phyloP scores from a whole-genome alignment of 116 monocot genomes.

The Papilionanthe hybrid region DNA sequence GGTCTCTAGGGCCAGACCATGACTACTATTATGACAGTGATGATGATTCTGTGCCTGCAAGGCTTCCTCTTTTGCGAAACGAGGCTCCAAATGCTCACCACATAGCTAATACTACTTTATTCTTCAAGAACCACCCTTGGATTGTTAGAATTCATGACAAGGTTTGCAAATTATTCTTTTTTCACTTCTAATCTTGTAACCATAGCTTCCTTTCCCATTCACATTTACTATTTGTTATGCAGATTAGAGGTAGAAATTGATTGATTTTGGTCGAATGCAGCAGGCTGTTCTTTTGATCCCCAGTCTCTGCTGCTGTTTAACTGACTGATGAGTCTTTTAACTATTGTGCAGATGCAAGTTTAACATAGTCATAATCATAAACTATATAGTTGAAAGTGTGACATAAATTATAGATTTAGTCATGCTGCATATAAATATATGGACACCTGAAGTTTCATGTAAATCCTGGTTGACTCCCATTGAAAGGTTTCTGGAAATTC shows the following conservation, averaged over 20 bases:
- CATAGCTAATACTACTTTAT: constrained; percentile 7
- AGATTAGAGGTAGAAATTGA: constrained; percentile 3
- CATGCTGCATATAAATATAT: no score
- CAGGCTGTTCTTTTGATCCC: not conserved
- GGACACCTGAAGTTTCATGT: no score
- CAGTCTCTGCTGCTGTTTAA: not conserved
- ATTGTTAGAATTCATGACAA: constrained; percentile 13
- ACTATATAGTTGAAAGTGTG: not conserved
- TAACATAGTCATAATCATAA: not conserved
- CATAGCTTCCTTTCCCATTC: not conserved
- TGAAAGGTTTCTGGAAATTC: no score
- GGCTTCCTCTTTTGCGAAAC: constrained; percentile 74
- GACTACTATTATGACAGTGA: constrained; percentile 65
- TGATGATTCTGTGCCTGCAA: constrained; percentile 56
- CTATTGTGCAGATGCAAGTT: not conserved
- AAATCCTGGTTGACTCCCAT: no score
- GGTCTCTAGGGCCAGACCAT: constrained; percentile 61
- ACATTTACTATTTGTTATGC: not conserved
- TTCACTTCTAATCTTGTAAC: not conserved
- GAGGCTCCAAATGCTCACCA: constrained; percentile 28
- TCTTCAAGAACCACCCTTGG: constrained; percentile 18
- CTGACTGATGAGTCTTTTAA: not conserved
- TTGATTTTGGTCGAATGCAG: not conserved
- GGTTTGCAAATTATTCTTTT: not conserved
- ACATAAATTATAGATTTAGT: not conserved